Percentiles rank a stretch among this genome's conserved stretches.
Evolutionary conservation across 331 rosid genomes (phyloP).

Genomic region (Rosa hybrid): DNA sequence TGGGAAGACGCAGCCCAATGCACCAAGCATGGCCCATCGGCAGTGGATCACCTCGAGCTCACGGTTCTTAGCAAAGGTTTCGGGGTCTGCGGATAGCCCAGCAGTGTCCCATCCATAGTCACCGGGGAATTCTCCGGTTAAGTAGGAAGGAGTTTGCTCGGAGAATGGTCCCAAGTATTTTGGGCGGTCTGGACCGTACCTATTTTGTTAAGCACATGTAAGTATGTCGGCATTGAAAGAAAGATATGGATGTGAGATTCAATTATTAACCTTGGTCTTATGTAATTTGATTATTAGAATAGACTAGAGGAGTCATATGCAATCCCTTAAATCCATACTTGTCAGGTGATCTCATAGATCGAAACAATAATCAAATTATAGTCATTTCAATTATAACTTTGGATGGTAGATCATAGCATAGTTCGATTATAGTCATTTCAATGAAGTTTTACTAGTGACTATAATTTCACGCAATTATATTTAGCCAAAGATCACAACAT

Average conservation of each 20-base stretch:
- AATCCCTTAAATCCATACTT: not conserved
- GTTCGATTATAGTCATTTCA: not conserved
- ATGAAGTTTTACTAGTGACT: not conserved
- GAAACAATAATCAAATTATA: no score
- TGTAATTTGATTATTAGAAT: not conserved
- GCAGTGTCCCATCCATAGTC: slow-evolving; percentile 99
- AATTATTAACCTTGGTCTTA: not conserved
- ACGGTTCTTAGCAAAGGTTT: slow-evolving; percentile 89
- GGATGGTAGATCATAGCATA: not conserved
- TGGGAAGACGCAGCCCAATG: slow-evolving; percentile 81
- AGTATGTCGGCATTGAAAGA: not conserved
- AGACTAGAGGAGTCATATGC: no score
- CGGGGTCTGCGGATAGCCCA: slow-evolving; percentile 94
- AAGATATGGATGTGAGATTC: not conserved
- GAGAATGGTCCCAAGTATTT: slow-evolving; percentile 98
- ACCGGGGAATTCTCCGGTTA: slow-evolving; percentile 92
- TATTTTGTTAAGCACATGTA: slow-evolving; percentile 23
- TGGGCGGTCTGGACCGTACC: slow-evolving; percentile 97
- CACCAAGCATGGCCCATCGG: slow-evolving; percentile 95
- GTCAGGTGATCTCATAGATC: not conserved
- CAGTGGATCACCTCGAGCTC: slow-evolving; percentile 90
- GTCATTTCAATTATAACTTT: no score
- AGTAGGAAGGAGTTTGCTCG: slow-evolving; percentile 88
- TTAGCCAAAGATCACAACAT: not conserved
- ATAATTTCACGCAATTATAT: not conserved